Base-by-base conservation (phyloP, 805 yeast species). In the Komagataella mondaviorum region DNA sequence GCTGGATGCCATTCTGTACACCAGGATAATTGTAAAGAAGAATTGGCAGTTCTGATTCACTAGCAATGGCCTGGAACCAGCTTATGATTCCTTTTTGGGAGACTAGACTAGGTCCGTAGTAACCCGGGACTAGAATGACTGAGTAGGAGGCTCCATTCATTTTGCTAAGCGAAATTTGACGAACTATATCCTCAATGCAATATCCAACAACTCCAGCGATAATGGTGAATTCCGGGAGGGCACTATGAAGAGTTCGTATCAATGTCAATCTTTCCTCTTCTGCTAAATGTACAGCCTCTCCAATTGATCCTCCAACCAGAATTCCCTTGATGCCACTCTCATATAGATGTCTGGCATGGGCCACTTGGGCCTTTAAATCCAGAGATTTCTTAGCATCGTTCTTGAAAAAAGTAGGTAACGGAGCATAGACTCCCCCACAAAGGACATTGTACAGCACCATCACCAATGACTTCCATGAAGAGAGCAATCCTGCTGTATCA, bases 371-470 rank as follows among this genome's bases (percentile, higher is more conserved):
- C 39, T 30, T 14, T 8, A 30, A 14, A 5, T 69, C 77, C 46
- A 60, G 59, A 57, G 76, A 80, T 43, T 75, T 63, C 4, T 73
- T 63, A 44, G 65, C 66, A 52, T 69, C 71, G 47, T 60, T 61
- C 56, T 72, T 71, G 72, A 75, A 76, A 59, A 78, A 77, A 4
- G 83, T 77, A 52, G 78, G 77, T 12, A 70, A 65, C 23, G 82
- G 82, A 8, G 78, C 72, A 63, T 77, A 78, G 45, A 78, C 66
- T 36, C 78, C 78, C 49, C 69, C 39, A 30, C 6, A 8, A 30
- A 30, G 39, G 39, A 30, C 39, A 2, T 30, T 30, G 14, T 30
- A 8, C 14, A 14, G 5, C 14, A 12, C 39, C 39, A 30, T 30
- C 39, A 14, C 14, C 39, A 4, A 30, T 8, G n/a, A 4, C 14